phyloP scores from a whole-genome alignment of 192 early-diverging fungal genomes.

The Coemansia sp. region DNA sequence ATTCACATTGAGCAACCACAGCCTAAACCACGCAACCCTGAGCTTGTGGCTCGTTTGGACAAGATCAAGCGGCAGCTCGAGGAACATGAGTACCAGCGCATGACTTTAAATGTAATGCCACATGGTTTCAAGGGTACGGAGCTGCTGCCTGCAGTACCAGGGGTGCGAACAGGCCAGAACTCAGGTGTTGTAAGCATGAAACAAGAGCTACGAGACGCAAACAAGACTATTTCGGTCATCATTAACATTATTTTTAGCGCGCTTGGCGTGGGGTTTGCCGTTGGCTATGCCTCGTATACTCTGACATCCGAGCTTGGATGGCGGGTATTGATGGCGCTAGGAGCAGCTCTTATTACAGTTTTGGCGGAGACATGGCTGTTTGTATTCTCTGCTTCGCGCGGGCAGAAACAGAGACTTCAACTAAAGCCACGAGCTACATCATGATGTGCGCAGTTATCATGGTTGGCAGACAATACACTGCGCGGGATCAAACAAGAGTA shows the following conservation, averaged over 20 bases:
- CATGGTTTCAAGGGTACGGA: background rate
- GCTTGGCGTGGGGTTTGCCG: conserved; percentile 49
- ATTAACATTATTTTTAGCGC: conserved; percentile 51
- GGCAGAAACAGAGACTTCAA: conserved; percentile 35
- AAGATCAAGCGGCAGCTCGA: conserved; percentile 40
- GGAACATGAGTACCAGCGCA: conserved; percentile 41
- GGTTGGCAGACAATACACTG: too few relatives aligned
- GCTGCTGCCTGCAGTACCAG: conserved; percentile 36
- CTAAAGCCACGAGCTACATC: too few relatives aligned
- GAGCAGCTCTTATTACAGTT: conserved; percentile 23
- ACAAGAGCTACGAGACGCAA: conserved; percentile 34
- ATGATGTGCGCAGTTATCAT: too few relatives aligned
- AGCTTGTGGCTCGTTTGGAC: conserved; percentile 39
- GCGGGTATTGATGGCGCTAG: conserved; percentile 37
- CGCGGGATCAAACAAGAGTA: too few relatives aligned
- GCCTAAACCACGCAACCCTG: conserved; percentile 33
- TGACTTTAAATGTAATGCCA: conserved; percentile 21
- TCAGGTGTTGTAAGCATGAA: conserved; percentile 9
- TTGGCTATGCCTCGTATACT: conserved; percentile 48
- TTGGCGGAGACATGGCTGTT: conserved; percentile 48
- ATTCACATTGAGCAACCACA: conserved; percentile 24
- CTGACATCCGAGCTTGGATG: conserved; percentile 43
- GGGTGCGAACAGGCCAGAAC: conserved; percentile 23
- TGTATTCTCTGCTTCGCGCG: conserved; percentile 32
- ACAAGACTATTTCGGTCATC: conserved; percentile 40